These are phyloP conservation scores for Plectosphaerella cucumerina DNA, from an alignment of 2,329 filamentous ascomycete species.

Conservation along the genomic window DNA sequence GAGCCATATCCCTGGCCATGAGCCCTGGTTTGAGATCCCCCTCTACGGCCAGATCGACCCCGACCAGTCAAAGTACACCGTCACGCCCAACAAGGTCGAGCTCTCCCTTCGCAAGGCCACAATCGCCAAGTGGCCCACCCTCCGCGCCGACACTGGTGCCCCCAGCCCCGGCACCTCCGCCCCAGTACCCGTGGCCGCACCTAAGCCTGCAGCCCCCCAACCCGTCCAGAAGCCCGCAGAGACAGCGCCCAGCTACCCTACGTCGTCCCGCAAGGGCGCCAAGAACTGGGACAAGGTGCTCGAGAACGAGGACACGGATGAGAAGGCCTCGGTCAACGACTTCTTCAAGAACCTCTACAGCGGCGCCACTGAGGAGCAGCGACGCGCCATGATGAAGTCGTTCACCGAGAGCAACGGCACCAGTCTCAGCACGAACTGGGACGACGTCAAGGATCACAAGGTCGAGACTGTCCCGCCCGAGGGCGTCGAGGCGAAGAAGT, in stretches of 20 bases:
- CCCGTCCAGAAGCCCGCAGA: slow-evolving; percentile 1
- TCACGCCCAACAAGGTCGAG: slow-evolving; percentile 78
- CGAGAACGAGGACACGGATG: slow-evolving; percentile 52
- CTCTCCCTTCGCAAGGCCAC: slow-evolving; percentile 65
- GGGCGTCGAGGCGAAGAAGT: slow-evolving; percentile 73
- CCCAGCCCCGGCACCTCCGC: not conserved
- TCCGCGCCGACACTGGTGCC: slow-evolving; percentile 4
- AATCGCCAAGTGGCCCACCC: slow-evolving; percentile 63
- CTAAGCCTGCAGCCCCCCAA: not conserved
- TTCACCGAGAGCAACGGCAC: slow-evolving; percentile 94
- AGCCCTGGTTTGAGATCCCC: slow-evolving; percentile 9
- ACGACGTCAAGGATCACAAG: slow-evolving; percentile 66
- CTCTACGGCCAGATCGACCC: slow-evolving; percentile 64
- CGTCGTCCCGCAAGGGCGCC: slow-evolving; percentile 75
- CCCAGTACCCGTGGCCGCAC: not conserved
- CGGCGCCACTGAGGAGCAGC: slow-evolving; percentile 70
- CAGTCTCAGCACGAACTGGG: slow-evolving; percentile 87
- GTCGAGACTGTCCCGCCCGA: slow-evolving; percentile 73
- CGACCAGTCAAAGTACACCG: slow-evolving; percentile 52
- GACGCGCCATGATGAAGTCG: slow-evolving; percentile 96
- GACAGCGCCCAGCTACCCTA: slow-evolving; percentile 65
- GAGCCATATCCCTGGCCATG: slow-evolving; percentile 12
- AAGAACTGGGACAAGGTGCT: slow-evolving; percentile 90
- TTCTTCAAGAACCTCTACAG: slow-evolving; percentile 94
- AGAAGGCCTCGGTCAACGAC: slow-evolving; percentile 63